Conservation (phyloP, 192 early-diverging fungal genomes). For the Podila verticillata region DNA sequence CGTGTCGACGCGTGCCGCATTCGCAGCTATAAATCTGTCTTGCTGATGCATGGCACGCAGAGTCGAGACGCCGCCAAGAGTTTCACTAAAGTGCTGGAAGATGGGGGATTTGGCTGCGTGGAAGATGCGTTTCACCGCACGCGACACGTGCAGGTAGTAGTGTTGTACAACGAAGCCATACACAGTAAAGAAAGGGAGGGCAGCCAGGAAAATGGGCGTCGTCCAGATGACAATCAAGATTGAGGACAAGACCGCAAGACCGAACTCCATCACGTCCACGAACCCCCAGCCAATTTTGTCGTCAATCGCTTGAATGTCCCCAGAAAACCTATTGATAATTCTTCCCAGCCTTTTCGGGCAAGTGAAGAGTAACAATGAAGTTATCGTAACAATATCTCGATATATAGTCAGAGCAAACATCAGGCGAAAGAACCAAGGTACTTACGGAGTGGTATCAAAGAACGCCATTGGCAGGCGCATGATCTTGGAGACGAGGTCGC, state of each 20-base stretch:
- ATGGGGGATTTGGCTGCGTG: conserved; percentile 76
- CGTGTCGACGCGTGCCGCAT: conserved; percentile 16
- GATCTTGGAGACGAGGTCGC: conserved; percentile 61
- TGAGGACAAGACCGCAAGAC: conserved; percentile 48
- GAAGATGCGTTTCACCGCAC: conserved; percentile 84
- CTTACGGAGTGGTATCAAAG: conserved; percentile 84
- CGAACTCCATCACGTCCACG: conserved; percentile 1
- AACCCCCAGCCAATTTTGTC: conserved; percentile 56
- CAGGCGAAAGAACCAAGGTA: conserved; percentile 30
- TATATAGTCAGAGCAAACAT: too few species aligned
- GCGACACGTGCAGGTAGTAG: conserved; percentile 78
- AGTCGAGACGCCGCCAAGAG: conserved; percentile 75
- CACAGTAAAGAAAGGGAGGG: conserved; percentile 22
- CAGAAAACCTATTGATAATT: conserved; percentile 84
- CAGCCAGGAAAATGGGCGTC: conserved; percentile 77
- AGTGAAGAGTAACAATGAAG: not conserved
- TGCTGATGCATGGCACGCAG: conserved; percentile 83
- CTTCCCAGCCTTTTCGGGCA: conserved; percentile 28
- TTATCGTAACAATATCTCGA: conserved; percentile 48
- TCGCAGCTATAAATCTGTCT: conserved; percentile 65
- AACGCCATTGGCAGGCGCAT: conserved; percentile 78
- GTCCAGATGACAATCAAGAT: conserved; percentile 71
- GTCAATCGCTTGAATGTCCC: conserved; percentile 74
- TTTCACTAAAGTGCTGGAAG: conserved; percentile 84
- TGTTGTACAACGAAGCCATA: conserved; percentile 54